phyloP scores from a whole-genome alignment of 148 eudicot genomes.

The Chenopodium formosanum region DNA sequence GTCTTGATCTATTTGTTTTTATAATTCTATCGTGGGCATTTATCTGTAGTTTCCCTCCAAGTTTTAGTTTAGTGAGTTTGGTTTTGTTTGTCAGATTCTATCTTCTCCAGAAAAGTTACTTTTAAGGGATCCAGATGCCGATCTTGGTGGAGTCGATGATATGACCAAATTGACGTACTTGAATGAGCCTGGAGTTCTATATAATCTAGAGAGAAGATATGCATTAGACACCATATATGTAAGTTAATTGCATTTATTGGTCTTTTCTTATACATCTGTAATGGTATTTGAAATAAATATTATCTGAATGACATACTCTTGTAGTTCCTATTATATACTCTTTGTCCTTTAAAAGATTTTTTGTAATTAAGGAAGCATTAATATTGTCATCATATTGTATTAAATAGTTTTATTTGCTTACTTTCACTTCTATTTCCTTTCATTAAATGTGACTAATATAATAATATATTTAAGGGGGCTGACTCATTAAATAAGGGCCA shows the following conservation, averaged over 20 bases:
- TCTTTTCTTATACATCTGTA: not conserved
- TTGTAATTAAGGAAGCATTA: not conserved
- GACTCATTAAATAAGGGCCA: not conserved
- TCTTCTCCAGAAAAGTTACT: constrained; percentile 60
- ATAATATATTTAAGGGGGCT: too few species aligned
- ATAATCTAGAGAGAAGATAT: constrained; percentile 92
- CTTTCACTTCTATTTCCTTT: too few species aligned
- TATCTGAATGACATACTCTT: not conserved
- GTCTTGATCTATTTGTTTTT: not conserved
- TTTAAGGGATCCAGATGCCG: constrained; percentile 81
- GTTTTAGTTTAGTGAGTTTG: not conserved
- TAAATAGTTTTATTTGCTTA: not conserved
- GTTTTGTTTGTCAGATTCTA: constrained; percentile 49
- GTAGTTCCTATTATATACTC: not conserved
- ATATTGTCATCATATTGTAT: not conserved
- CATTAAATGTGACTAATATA: too few species aligned
- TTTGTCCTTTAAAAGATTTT: not conserved
- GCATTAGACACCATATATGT: constrained; percentile 90
- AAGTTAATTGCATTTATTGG: constrained; percentile 27
- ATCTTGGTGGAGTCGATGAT: constrained; percentile 97
- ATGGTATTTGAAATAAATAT: not conserved
- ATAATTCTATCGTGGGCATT: not conserved
- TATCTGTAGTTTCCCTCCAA: constrained; percentile 1
- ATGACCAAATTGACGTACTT: constrained; percentile 95
- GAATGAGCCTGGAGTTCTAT: constrained; percentile 96